phyloP scores from a whole-genome alignment of 257 asterid species.

The Solanum commersonii region DNA sequence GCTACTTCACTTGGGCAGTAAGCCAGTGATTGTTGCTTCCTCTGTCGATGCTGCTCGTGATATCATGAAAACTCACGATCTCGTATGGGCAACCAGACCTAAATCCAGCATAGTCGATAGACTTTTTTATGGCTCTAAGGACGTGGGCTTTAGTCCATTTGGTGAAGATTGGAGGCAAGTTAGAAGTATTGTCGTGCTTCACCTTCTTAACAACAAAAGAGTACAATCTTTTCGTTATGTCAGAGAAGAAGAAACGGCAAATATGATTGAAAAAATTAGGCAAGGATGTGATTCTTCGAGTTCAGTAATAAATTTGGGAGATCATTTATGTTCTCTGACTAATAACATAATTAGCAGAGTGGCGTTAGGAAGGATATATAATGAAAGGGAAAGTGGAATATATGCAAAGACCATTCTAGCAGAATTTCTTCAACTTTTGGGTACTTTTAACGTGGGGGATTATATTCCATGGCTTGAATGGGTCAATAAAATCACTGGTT shows the following conservation, averaged over 20 bases:
- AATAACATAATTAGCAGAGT: not conserved
- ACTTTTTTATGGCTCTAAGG: slow-evolving; percentile 11
- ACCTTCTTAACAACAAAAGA: slow-evolving; percentile 26
- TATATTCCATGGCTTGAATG: slow-evolving; percentile 5
- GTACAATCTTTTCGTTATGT: not conserved
- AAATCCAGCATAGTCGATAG: slow-evolving; percentile 1
- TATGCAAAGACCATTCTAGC: not conserved
- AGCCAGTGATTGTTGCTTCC: slow-evolving; percentile 29
- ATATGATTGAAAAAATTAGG: not conserved
- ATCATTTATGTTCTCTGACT: not conserved
- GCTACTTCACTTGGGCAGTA: slow-evolving; percentile 30
- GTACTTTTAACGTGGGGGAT: not conserved
- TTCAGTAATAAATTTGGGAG: not conserved
- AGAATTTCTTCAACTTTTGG: not conserved
- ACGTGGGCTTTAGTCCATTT: slow-evolving; percentile 16
- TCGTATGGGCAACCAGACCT: slow-evolving; percentile 28
- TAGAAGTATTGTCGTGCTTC: slow-evolving; percentile 26
- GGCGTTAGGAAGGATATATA: not conserved
- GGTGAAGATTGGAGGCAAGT: slow-evolving; percentile 39
- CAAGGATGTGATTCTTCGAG: not conserved
- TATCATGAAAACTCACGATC: slow-evolving; percentile 35
- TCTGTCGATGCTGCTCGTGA: slow-evolving; percentile 30
- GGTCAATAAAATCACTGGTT: not conserved
- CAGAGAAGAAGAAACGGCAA: slow-evolving; percentile 27
- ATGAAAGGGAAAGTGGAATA: not conserved